Evolutionary conservation across 2,329 filamentous ascomycete genomes (phyloP), one percentile per base, ranked within the genome.

Genomic region (Fusarium burgessii): DNA sequence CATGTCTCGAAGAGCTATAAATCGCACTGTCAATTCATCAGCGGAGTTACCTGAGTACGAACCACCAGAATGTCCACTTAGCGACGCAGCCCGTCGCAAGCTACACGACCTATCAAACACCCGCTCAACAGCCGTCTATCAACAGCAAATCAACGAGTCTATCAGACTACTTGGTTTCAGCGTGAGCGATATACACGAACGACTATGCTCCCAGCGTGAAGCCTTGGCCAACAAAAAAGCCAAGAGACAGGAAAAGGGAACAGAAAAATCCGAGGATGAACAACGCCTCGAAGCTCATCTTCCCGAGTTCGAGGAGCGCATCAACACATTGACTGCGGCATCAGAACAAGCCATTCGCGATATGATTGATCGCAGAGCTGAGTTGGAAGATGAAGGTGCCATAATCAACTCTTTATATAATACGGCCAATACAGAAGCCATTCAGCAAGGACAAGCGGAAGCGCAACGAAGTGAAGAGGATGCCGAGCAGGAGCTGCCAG

Each of bases 131-230:
- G 78, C 79, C 15, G 77, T 77, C 25, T 88, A 87, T 76, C 80
- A 84, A 27, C 74, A 79, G 11, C 85, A 88, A 40, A 80, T 89
- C 33, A 80, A 80, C 54, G 79, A 83, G 27, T 83, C 85, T 8
- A 70, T 83, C 38, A 77, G 80, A 10, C 74, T 85, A 12, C 80
- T 89, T 18, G 82, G 82, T 32, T 79, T 80, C 42, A 82, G 78
- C 61, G 83, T 88, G 15, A 81, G 82, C 51, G 82, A 83, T 71
- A 79, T 88, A 71, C 86, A 89, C 71, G 87, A 88, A 58, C 78
- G 79, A 9, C 70, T 84, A 4, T 77, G 77, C 33, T 76, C 78
- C n/a, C 80, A 83, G 66, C 79, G 76, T 12, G 74, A 78, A 6
- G 72, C 77, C 12, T 78, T 85, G 9, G 76, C 77, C 13, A 68